phyloP scores from a whole-genome alignment of 2,329 filamentous ascomycete genomes.

The Leptoxyphium fumago region DNA sequence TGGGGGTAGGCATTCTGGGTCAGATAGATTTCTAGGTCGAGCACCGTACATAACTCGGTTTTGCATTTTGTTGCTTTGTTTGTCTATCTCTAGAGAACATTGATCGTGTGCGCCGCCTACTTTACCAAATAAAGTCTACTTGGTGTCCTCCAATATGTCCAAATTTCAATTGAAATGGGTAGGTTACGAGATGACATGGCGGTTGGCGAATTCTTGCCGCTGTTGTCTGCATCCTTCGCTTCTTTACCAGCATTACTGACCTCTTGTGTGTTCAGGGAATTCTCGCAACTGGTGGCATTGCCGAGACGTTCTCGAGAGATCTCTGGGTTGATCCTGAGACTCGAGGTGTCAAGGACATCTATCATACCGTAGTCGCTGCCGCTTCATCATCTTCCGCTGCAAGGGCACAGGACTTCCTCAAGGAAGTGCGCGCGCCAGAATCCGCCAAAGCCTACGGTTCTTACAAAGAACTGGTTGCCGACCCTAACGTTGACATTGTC shows the following conservation, averaged over 20 bases:
- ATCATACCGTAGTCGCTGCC: constrained; percentile 64
- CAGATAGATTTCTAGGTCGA: no score
- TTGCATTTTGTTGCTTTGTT: no score
- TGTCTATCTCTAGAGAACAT: not conserved
- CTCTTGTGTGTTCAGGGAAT: constrained; percentile 24
- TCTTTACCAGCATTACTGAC: not conserved
- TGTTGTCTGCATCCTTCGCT: not conserved
- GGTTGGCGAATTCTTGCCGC: no score
- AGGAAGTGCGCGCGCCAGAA: constrained; percentile 51
- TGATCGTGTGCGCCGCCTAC: not conserved
- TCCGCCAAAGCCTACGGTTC: constrained; percentile 61
- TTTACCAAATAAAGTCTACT: not conserved
- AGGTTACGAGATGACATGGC: not conserved
- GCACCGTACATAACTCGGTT: no score
- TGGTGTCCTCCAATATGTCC: constrained; percentile 10
- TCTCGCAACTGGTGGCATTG: constrained; percentile 34
- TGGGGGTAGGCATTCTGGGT: no score
- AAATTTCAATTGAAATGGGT: constrained; percentile 22
- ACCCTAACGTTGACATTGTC: constrained; percentile 67
- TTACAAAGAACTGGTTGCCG: constrained; percentile 66
- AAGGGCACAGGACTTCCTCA: constrained; percentile 58
- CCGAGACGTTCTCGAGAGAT: constrained; percentile 51
- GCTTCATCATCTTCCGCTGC: constrained; percentile 61
- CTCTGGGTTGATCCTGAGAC: constrained; percentile 57
- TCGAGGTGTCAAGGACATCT: constrained; percentile 56